Conservation (phyloP, 2,329 filamentous ascomycete species). For the Alternaria alternata region DNA sequence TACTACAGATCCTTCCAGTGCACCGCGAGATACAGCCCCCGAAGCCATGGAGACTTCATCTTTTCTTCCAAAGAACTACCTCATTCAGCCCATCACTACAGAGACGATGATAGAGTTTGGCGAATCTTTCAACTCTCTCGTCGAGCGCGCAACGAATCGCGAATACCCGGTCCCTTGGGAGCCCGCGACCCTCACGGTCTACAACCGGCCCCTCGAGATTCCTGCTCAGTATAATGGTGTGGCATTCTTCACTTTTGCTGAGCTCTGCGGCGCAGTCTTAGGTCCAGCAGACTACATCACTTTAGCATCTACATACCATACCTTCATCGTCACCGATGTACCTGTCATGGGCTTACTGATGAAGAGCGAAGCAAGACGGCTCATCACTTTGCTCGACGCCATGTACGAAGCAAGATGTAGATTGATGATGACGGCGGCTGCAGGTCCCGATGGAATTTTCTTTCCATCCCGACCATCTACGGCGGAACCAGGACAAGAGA, state of each 20-base stretch:
- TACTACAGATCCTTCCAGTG: neutral
- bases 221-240: conserved; percentile 66
- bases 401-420: conserved; percentile 81
- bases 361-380: conserved; percentile 81
- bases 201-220: conserved; percentile 70
- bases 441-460: conserved; percentile 76
- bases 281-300: conserved; percentile 86
- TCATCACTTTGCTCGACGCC: conserved; percentile 82
- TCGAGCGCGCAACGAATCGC: conserved; percentile 28
- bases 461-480: conserved; percentile 63
- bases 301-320: conserved; percentile 80
- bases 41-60: neutral
- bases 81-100: conserved; percentile 39
- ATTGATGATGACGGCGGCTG: conserved; percentile 72
- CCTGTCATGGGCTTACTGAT: conserved; percentile 71
- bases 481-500: conserved; percentile 10
- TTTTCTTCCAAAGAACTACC: conserved; percentile 46
- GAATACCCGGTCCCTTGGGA: conserved; percentile 56
- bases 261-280: conserved; percentile 70
- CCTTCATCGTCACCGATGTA: conserved; percentile 75
- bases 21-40: neutral
- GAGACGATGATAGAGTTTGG: conserved; percentile 31
- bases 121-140: conserved; percentile 32
- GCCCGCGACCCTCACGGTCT: conserved; percentile 60
- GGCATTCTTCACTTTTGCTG: conserved; percentile 71